Conservation (phyloP, 2,329 filamentous ascomycete species). For the Diplocarpon mali region DNA sequence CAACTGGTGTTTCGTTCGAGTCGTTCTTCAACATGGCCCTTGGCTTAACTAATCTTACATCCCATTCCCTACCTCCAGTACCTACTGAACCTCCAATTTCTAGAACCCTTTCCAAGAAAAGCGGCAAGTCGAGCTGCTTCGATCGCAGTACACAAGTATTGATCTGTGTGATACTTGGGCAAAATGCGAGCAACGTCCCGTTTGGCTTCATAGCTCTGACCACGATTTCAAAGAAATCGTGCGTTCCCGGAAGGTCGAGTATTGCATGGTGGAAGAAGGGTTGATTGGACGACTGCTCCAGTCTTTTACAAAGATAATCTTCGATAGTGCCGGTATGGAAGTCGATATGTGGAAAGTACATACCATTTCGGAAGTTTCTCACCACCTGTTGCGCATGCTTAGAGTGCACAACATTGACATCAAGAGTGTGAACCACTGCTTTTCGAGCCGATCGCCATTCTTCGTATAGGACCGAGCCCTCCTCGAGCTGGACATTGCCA, state of each 20-base stretch:
- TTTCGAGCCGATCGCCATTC: slow-evolving; percentile 34
- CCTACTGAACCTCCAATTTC: slow-evolving; percentile 43
- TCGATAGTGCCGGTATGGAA: slow-evolving; percentile 61
- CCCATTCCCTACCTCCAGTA: slow-evolving; percentile 49
- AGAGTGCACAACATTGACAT: slow-evolving; percentile 51
- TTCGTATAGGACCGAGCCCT: slow-evolving; percentile 12
- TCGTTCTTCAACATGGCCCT: slow-evolving; percentile 20
- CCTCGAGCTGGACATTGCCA: not conserved
- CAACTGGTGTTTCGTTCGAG: not conserved
- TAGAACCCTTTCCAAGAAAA: slow-evolving; percentile 45
- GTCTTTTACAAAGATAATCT: slow-evolving; percentile 47
- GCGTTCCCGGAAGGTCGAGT: slow-evolving; percentile 59
- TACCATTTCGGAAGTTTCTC: slow-evolving; percentile 53
- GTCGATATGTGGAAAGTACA: slow-evolving; percentile 60
- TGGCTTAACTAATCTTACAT: slow-evolving; percentile 40
- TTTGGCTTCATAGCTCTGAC: slow-evolving; percentile 49
- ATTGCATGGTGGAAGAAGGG: slow-evolving; percentile 62
- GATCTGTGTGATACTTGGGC: slow-evolving; percentile 70
- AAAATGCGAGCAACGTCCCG: slow-evolving; percentile 59
- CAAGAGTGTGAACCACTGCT: slow-evolving; percentile 66
- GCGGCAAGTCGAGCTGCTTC: slow-evolving; percentile 40
- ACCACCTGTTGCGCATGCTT: slow-evolving; percentile 54
- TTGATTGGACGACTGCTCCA: slow-evolving; percentile 31
- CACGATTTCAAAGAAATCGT: slow-evolving; percentile 38
- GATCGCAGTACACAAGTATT: slow-evolving; percentile 48